Evolutionary conservation across 768 basidiomycete species (phyloP), one percentile per base, ranked within the genome.

Genomic region (Suillus sp.): DNA sequence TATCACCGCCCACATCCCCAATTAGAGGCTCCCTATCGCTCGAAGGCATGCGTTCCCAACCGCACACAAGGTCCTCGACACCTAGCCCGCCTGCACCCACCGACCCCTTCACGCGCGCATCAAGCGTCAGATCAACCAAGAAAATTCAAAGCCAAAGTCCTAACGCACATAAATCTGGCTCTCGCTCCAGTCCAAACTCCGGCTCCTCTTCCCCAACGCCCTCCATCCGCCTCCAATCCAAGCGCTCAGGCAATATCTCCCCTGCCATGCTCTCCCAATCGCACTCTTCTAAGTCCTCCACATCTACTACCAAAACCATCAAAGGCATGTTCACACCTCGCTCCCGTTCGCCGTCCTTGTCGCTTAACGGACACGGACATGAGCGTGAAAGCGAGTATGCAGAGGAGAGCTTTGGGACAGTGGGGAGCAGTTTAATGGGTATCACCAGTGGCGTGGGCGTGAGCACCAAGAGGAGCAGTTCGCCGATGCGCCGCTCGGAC

Each of bases 341-440:
- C 5, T 87, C 87, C 20, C 79, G 82, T 43, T 78, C 84, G 18
- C 77, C 82, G 9, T 80, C 81, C 7, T 71, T 80, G n/a, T 77
- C 80, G 35, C 76, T 51, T 16, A 51, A 51, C 27, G 50, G 27
- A 27, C 50, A 70, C 38, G 27, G 50, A 20, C 50, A 70, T 35
- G 59, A 30, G 22, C 63, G 64, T 20, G 72, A 70, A 14, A 78
- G 62, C 0, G 75, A 71, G 16, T 67, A 72, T 37, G 55, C 70
- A n/a, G 79, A 86, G 60, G 86, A 86, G 18, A 87, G 87, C 11
- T 88, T 89, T 63, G 78, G 80, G 30, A 80, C 80, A 42, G 84
- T 78, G 66, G 85, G 86, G 10, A 83, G 75, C 43, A 86, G 80
- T 67, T 75, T 90, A 40, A 57, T 57, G 56, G 11, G 40, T 40